Evolutionary conservation across 352 stramenopile genomes (phyloP), one percentile per base, ranked within the genome.

Genomic region (Halophytophthora batemanensis): DNA sequence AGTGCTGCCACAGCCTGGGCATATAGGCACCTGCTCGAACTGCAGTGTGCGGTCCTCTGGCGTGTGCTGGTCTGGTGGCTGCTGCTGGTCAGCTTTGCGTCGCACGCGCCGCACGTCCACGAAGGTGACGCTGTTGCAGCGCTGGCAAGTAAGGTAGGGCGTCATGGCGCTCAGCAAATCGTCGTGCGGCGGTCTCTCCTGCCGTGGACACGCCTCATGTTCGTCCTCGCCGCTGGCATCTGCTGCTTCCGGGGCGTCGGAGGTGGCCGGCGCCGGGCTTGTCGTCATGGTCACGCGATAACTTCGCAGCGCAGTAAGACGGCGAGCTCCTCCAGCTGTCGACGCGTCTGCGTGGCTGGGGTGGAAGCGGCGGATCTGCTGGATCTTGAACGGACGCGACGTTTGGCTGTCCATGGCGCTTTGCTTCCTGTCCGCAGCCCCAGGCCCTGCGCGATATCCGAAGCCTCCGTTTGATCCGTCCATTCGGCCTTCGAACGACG

Each of bases 91-190:
- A 12, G 22, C 31, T 44, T 71, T 61, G 11, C 50, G 66, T 0
- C 77, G 69, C 11, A 93, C 66, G 35, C 64, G 66, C 15, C 61
- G 59, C 7, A 89, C 56, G 35, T 90, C 76, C 54, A 93, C 71
- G 60, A 93, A 90, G 6, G 74, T 77, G 37, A 93, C 63, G 54
- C 63, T 82, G 51, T 93, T 93, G 71, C 80, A 93, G 31, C 75
- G 69, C 38, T 77, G 77, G 46, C 82, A 93, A 15, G 76, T 91
- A 39, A 90, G 64, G 31, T 91, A 91, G 19, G 81, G 77, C 15
- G 80, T 91, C 60, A 71, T 72, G n/a, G 36, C 34, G 42, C 45
- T 64, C 25, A 57, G 31, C 19, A 56, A 53, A 25, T 64, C 59
- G 44, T 68, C 49, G 13, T 57, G n/a, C 17, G 45, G 37, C 29